Conservation (phyloP, 192 early-diverging fungal genomes). For the Gamsiella multidivaricata region DNA sequence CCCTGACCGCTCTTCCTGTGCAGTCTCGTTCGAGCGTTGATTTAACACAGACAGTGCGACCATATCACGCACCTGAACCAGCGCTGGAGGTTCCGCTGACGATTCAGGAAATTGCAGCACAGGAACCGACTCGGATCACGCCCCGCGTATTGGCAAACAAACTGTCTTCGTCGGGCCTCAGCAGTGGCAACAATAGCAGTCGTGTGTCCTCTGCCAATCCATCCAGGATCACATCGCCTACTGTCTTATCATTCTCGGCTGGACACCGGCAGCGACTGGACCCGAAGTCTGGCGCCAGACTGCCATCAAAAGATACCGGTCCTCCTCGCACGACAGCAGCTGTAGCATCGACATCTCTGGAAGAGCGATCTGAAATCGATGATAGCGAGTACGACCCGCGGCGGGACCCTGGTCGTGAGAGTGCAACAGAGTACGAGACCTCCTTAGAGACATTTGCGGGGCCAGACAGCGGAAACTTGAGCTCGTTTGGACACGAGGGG, state of each 20-base stretch:
- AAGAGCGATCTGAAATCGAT: conserved; percentile 20
- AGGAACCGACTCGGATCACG: conserved; percentile 22
- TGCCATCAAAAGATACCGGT: not conserved
- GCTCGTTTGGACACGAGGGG: conserved; percentile 2
- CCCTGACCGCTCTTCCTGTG: not conserved
- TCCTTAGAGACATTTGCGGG: conserved; percentile 38
- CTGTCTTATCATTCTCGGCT: not conserved
- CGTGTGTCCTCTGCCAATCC: conserved; percentile 20
- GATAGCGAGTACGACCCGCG: conserved; percentile 42
- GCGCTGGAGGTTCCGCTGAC: conserved; percentile 11
- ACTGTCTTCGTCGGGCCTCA: not conserved
- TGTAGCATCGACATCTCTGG: not conserved
- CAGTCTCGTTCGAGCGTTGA: conserved; percentile 23
- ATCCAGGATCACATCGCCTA: conserved; percentile 37
- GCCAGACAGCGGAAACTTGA: conserved; percentile 12
- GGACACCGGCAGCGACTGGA: conserved; percentile 3
- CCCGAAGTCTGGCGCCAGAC: not conserved
- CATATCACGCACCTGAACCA: not conserved
- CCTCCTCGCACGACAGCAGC: not conserved
- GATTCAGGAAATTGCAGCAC: conserved; percentile 36
- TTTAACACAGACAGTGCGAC: conserved; percentile 7
- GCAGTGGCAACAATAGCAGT: conserved; percentile 32
- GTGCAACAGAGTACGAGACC: conserved; percentile 47
- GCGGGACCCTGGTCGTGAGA: conserved; percentile 22
- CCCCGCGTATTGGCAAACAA: not conserved